Base-by-base conservation (phyloP, 768 basidiomycete genomes). In the Rhodotorula diobovata region DNA sequence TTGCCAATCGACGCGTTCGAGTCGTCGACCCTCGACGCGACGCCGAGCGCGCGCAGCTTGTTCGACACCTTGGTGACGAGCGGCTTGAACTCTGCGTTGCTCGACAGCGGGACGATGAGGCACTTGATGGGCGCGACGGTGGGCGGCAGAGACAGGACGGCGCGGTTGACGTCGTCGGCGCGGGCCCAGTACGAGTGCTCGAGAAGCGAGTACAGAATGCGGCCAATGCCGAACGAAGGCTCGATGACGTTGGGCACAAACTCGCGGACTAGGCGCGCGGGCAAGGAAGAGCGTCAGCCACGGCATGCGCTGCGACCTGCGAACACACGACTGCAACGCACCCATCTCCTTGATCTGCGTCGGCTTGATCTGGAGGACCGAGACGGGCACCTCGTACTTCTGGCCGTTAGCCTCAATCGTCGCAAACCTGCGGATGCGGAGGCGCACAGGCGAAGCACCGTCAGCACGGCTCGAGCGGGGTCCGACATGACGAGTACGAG, bases 171-270 rank as follows among this genome's bases (percentile, higher is more conserved):
- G 80, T 97, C 95, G 77, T 90, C 87, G 78, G 92, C 93, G 79
- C 96, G 87, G 70, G 86, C 86, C 96, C 95, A 98, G 85, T 89
- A 99, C 77, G 86, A 87, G 83, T 98, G 96, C 81, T 99, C 96
- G 45, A 99, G 87, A 62, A 98, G 84, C 39, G 87, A 87, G 81
- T 97, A 97, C 57, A 97, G 84, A 77, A 98, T 96, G 65, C 95
- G 92, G 64, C 95, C 95, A 75, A 98, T 87, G 70, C 96, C 95
- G 81, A 97, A 96, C 9, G 96, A 99, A 34, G 96, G 94, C 80
- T 97, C 95, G 80, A 98, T 95, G 81, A 99, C 96, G 81, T 97
- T 98, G 48, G 95, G 96, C 66, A 88, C 92, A 82, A 86, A 96
- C 82, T 97, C 94, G 74, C 95, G 91, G 75, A 91, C 93, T 96